Conservation (phyloP, 2,329 filamentous ascomycete genomes). For the Chaetomiaceae sp. region DNA sequence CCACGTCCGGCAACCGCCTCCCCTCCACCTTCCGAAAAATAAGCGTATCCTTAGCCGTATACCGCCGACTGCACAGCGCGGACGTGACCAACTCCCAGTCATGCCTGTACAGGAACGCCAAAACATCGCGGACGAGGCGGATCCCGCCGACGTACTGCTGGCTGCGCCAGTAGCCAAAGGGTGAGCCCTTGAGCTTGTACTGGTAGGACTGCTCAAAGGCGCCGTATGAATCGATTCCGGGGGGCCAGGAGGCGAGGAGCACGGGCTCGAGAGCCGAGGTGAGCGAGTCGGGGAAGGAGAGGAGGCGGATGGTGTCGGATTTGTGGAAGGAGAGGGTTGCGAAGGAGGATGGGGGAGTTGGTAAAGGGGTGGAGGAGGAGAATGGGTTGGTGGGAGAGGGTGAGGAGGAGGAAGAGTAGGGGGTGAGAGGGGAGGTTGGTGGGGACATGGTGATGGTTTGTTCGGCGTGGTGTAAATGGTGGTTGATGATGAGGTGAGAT, state of each 20-base stretch:
- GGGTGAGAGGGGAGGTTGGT: not conserved
- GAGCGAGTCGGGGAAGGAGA: constrained; percentile 24
- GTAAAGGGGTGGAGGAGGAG: not conserved
- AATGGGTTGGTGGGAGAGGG: not conserved
- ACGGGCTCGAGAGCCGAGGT: constrained; percentile 16
- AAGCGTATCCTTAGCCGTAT: constrained; percentile 23
- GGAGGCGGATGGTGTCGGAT: constrained; percentile 24
- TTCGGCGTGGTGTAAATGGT: not conserved
- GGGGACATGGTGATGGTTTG: not conserved
- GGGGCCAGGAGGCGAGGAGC: constrained; percentile 24
- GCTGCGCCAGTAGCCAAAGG: constrained; percentile 19
- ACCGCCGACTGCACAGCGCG: constrained; percentile 13
- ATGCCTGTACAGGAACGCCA: constrained; percentile 21
- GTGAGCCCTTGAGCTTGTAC: constrained; percentile 23
- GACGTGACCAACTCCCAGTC: constrained; percentile 21
- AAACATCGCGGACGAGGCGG: constrained; percentile 23
- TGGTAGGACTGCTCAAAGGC: constrained; percentile 19
- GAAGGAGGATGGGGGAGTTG: not conserved
- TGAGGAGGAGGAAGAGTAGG: not conserved
- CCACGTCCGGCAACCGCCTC: constrained; percentile 1
- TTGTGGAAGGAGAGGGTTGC: constrained; percentile 27
- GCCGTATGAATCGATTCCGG: constrained; percentile 21
- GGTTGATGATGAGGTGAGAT: not conserved
- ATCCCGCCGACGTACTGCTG: constrained; percentile 18
- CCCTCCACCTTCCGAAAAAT: constrained; percentile 15